Evolutionary conservation across 177 flowering plant genomes (phyloP).

Genomic region (Vitis hybrid): DNA sequence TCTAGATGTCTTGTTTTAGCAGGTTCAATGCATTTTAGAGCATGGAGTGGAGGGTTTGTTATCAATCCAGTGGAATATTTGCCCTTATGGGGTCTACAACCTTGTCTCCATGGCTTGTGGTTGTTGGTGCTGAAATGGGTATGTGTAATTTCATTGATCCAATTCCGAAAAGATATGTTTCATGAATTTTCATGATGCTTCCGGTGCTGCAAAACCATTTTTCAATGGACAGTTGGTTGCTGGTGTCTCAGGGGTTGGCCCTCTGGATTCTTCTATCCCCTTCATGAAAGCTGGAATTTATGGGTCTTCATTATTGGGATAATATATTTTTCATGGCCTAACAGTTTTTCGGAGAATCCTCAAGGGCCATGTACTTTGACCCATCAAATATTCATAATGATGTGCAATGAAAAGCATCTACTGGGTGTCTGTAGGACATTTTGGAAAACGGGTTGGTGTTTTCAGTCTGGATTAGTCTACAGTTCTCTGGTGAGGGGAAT

Average conservation of each 20-base stretch:
- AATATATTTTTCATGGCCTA: not conserved
- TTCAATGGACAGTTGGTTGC: not conserved
- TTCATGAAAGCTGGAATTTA: not conserved
- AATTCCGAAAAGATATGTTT: not conserved
- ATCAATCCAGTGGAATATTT: not conserved
- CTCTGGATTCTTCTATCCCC: not conserved
- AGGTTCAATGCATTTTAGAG: no score
- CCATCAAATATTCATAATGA: not conserved
- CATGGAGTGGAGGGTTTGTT: no score
- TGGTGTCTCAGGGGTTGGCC: not conserved
- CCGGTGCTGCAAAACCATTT: not conserved
- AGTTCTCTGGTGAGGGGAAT: not conserved
- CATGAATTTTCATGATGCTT: not conserved
- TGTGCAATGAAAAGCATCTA: not conserved
- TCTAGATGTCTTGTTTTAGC: no score
- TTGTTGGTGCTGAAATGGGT: not conserved
- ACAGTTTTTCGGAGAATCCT: not conserved
- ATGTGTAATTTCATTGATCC: not conserved
- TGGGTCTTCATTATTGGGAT: not conserved
- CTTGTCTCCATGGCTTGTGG: not conserved
- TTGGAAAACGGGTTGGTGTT: not conserved
- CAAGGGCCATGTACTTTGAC: not conserved
- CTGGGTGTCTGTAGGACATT: not conserved
- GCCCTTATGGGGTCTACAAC: not conserved
- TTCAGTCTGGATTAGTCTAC: not conserved